Evolutionary conservation across 1,284 basidiomycete species (phyloP).

Genomic region (Ganoderma lucidum): DNA sequence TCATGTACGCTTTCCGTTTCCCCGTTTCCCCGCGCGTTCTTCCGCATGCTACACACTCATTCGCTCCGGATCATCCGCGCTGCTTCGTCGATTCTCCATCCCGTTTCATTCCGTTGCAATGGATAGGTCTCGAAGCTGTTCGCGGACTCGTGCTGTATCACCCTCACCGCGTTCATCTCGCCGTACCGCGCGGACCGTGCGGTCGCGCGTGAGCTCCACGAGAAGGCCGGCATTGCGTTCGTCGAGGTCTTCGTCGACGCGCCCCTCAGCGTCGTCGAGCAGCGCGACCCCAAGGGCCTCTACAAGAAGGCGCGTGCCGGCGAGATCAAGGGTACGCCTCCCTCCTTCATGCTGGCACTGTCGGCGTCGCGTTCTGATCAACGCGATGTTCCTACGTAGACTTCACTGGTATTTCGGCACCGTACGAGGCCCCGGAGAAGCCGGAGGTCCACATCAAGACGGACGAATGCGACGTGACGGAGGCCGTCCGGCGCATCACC

Average conservation of each 20-base stretch:
- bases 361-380: neutral
- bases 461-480: slow-evolving; percentile 79
- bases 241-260: slow-evolving; percentile 97
- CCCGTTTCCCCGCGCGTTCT: neutral
- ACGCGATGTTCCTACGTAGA: slow-evolving; percentile 56
- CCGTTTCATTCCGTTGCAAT: neutral
- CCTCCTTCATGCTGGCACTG: neutral
- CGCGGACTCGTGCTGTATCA: slow-evolving; percentile 85
- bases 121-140: slow-evolving; percentile 92
- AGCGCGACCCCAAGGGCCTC: slow-evolving; percentile 95
- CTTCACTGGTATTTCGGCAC: slow-evolving; percentile 97
- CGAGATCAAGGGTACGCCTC: slow-evolving; percentile 87
- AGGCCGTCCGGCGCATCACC: slow-evolving; percentile 84
- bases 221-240: slow-evolving; percentile 79
- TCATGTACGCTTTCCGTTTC: neutral
- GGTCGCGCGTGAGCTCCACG: slow-evolving; percentile 87
- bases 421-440: slow-evolving; percentile 89
- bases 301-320: slow-evolving; percentile 98
- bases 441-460: slow-evolving; percentile 97
- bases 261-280: slow-evolving; percentile 88
- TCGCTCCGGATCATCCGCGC: too few species aligned
- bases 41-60: neutral
- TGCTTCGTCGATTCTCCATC: neutral
- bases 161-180: slow-evolving; percentile 98
- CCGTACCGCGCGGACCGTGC: slow-evolving; percentile 93